These are phyloP conservation scores for Beauveria sp. DNA, from an alignment of 2,329 filamentous ascomycete species.

Conservation along the genomic window DNA sequence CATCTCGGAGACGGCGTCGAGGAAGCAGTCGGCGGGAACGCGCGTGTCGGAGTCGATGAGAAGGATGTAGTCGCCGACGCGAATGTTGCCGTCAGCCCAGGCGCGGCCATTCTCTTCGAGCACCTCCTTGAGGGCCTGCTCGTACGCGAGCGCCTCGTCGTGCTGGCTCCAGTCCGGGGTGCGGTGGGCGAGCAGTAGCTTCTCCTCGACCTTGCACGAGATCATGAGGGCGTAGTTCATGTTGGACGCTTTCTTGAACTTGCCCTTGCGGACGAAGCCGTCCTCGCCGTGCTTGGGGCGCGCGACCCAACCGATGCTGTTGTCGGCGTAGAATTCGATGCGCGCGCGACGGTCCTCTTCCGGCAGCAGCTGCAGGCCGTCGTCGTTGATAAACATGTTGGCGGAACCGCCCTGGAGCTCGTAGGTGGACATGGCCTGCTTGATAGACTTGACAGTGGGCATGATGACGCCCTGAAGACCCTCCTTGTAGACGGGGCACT, in stretches of 20 bases:
- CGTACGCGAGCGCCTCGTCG: conserved; percentile 45
- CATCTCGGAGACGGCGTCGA: conserved; percentile 65
- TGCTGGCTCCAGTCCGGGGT: conserved; percentile 48
- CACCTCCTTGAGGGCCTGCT: conserved; percentile 47
- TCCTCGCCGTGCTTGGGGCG: conserved; percentile 40
- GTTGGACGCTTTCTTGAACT: conserved; percentile 69
- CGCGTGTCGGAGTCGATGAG: conserved; percentile 63
- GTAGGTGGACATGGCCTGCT: conserved; percentile 42
- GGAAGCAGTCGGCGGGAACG: conserved; percentile 58
- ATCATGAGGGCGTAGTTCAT: conserved; percentile 64
- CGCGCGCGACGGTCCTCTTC: conserved; percentile 31
- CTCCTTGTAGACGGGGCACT: conserved; percentile 36
- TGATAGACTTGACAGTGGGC: conserved; percentile 43
- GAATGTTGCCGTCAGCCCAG: conserved; percentile 54
- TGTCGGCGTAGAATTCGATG: conserved; percentile 54
- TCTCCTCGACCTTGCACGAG: conserved; percentile 53
- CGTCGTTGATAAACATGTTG: conserved; percentile 54
- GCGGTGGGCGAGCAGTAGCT: conserved; percentile 50
- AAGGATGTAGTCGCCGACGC: conserved; percentile 58
- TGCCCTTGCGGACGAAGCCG: conserved; percentile 48
- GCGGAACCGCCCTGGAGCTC: conserved; percentile 38
- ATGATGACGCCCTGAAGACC: conserved; percentile 35
- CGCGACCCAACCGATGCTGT: conserved; percentile 41
- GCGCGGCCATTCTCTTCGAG: conserved; percentile 37
- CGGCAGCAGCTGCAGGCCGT: conserved; percentile 50